Evolutionary conservation across 257 asterid genomes (phyloP).

Genomic region (Salvia miltiorrhiza): DNA sequence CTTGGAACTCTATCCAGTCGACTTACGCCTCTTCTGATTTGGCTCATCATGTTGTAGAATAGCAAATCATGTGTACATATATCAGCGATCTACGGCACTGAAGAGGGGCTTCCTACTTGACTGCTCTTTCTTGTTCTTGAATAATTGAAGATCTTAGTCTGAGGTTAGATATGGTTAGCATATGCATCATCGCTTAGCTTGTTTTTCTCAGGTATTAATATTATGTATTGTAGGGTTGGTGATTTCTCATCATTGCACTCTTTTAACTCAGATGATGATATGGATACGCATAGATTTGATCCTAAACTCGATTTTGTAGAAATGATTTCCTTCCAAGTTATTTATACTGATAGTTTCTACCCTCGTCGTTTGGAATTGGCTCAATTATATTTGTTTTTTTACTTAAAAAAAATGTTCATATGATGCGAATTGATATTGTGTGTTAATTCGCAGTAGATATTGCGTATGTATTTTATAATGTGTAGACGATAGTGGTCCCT

Average conservation of each 20-base stretch:
- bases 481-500: not conserved
- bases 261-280: not conserved
- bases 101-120: not conserved
- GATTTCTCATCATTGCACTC: not conserved
- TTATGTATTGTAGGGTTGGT: not conserved
- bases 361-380: not conserved
- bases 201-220: not conserved
- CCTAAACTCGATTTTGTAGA: not conserved
- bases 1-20: not conserved
- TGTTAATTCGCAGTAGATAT: not conserved
- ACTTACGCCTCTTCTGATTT: not conserved
- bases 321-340: not conserved
- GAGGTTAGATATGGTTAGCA: not conserved
- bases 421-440: not conserved
- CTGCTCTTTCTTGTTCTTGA: conserved; percentile 15
- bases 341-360: not conserved
- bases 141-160: conserved; percentile 5
- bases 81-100: conserved; percentile 14
- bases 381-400: not conserved
- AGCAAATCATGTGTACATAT: not conserved
- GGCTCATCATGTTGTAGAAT: conserved; percentile 9
- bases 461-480: not conserved
- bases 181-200: conserved; percentile 7
- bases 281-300: not conserved
- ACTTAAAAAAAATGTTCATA: not conserved